Conservation (phyloP, 257 asterid genomes). For the Forsythia suspensa region DNA sequence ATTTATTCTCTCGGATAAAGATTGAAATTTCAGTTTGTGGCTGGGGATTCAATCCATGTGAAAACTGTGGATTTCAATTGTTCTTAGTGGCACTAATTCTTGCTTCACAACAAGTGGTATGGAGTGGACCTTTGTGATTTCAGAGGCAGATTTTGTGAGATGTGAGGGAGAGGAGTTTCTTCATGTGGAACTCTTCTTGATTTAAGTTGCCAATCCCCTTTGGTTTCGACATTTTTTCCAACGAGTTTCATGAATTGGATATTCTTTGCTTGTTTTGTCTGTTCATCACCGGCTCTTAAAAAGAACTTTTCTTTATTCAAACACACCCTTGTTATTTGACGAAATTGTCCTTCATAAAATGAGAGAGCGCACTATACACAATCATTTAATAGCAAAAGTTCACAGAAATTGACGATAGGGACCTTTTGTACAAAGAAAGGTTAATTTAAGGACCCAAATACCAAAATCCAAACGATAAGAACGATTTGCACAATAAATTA, state of each 20-base stretch:
- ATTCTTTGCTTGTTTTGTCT: constrained; percentile 45
- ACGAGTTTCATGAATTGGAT: constrained; percentile 44
- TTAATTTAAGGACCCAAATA: too few species aligned
- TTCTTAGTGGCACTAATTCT: constrained; percentile 2
- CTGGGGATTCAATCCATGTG: constrained; percentile 35
- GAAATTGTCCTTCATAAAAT: too few species aligned
- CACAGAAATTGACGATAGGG: too few species aligned
- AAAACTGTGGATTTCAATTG: constrained; percentile 1
- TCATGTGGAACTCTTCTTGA: constrained; percentile 17
- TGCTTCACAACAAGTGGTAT: constrained; percentile 25
- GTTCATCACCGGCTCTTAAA: constrained; percentile 42
- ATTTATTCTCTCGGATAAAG: constrained; percentile 7
- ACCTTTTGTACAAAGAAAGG: too few species aligned
- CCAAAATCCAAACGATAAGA: too few species aligned
- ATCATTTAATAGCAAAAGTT: too few species aligned
- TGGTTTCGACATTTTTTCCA: constrained; percentile 20
- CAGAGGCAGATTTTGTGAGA: constrained; percentile 9
- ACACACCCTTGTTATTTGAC: too few species aligned
- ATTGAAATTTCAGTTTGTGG: constrained; percentile 23
- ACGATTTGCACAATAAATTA: too few species aligned
- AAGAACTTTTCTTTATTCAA: too few species aligned
- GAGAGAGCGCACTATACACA: too few species aligned
- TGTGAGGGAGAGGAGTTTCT: constrained; percentile 27
- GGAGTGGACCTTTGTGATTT: constrained; percentile 22
- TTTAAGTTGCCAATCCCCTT: constrained; percentile 24